These are phyloP conservation scores for Luffa acutangula DNA, from an alignment of 306 rosid species.

Conservation along the genomic window DNA sequence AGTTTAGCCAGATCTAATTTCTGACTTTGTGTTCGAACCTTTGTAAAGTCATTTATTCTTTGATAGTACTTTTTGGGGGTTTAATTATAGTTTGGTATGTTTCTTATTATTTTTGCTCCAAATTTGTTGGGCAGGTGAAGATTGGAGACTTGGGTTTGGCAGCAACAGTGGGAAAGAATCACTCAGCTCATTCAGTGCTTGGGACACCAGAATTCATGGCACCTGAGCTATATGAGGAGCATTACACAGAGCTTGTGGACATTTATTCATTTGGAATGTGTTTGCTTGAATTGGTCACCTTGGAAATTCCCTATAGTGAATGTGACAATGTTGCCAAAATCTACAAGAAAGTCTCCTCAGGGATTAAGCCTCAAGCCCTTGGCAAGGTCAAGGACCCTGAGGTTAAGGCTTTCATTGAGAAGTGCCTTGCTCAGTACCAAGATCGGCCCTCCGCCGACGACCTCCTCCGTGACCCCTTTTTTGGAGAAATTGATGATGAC, in stretches of 20 bases:
- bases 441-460: conserved; percentile 69
- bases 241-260: conserved; percentile 83
- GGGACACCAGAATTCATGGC: conserved; percentile 98
- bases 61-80: neutral
- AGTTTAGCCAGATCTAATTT: no score
- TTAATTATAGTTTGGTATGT: neutral
- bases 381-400: conserved; percentile 50
- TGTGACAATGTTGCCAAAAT: conserved; percentile 80
- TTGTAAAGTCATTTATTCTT: neutral
- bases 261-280: conserved; percentile 93
- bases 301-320: conserved; percentile 79
- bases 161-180: conserved; percentile 67
- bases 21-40: neutral
- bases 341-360: conserved; percentile 66
- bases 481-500: conserved; percentile 31
- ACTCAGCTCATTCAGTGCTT: conserved; percentile 70
- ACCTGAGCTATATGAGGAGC: conserved; percentile 73
- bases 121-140: conserved; percentile 43
- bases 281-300: conserved; percentile 71
- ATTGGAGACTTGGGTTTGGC: conserved; percentile 96
- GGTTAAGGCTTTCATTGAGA: conserved; percentile 60
- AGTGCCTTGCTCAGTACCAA: conserved; percentile 59
- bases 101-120: neutral
- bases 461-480: conserved; percentile 68
- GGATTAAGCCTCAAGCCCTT: conserved; percentile 58